Conservation (phyloP, 108 stramenopile genomes). For the Skeletonema potamos region DNA sequence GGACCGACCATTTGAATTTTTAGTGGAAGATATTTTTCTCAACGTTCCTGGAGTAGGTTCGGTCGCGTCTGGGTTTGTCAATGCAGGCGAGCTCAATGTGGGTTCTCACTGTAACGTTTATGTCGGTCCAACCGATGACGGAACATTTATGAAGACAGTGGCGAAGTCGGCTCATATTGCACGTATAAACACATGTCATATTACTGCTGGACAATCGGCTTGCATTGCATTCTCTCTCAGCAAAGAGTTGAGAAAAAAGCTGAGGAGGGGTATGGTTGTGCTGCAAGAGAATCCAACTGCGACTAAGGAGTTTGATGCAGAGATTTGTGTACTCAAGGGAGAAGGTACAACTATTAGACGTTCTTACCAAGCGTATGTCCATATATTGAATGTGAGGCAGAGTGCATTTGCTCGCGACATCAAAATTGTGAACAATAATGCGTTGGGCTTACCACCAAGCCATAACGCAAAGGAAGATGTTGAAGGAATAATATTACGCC, state of each 20-base stretch:
- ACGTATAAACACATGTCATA: conserved; percentile 69
- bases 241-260: conserved; percentile 75
- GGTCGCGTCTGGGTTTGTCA: conserved; percentile 81
- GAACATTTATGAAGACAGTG: conserved; percentile 77
- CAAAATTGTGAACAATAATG: conserved; percentile 75
- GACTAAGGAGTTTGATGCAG: conserved; percentile 84
- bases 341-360: conserved; percentile 81
- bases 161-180: conserved; percentile 88
- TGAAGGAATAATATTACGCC: conserved; percentile 69
- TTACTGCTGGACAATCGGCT: conserved; percentile 84
- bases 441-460: conserved; percentile 55
- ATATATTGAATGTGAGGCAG: conserved; percentile 87
- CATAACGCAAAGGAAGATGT: conserved; percentile 58
- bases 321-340: conserved; percentile 89
- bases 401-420: conserved; percentile 78
- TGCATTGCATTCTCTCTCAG: conserved; percentile 76
- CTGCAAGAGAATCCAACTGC: conserved; percentile 66
- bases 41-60: conserved; percentile 81
- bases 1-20: conserved; percentile 79
- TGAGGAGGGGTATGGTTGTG: conserved; percentile 87
- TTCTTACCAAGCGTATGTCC: conserved; percentile 85
- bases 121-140: conserved; percentile 87
- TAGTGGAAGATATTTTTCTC: conserved; percentile 79
- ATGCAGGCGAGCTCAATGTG: conserved; percentile 78
- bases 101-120: conserved; percentile 69